Base-by-base conservation (phyloP, 129 eudicot genomes). In the Pseudognaphalium luteoalbum region DNA sequence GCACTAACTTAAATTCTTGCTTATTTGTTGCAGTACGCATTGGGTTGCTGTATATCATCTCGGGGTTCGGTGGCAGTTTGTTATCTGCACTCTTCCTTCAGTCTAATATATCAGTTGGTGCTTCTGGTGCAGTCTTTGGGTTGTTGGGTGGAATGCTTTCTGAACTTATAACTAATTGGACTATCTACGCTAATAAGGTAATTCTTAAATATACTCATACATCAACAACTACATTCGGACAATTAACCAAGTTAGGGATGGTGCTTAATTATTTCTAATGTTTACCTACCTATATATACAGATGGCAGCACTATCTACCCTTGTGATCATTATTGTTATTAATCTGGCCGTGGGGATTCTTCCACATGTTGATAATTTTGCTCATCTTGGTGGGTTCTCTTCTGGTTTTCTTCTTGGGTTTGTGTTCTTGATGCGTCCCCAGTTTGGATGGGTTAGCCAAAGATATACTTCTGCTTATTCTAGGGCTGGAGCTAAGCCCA, bases 121-220 rank as follows among this genome's bases (percentile, higher is more conserved):
- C 98, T 64, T 93, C 97, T 60, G 96, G 98, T 83, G 98, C 98
- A 20, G 83, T 93, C 59, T 90, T 93, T 63, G 98, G 98, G 67
- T 86, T 93, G 71, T 80, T 93, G 42, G 98, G 97, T 29, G 96
- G 80, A 80, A 93, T 93, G 99, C 90, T 95, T 28, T 89, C 99
- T 8, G 99, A 95, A 77, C 86, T 95, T 34, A 87, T 95, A 20
- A 87, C 91, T 8, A 95, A 95, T 58, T 91, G 99, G 97, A 87
- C 94, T 3, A 89, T 87, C 20, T 95, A 95, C 41, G 89, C 86
- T 69, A 95, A 95, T 74, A 95, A 91, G 96, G 99, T 95, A 87
- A 68, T 42, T 34, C 22, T 30, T 35, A 15, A 37, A 68, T 22
- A 16, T 59, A 44, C 7, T 78, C 47, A 64, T 57, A 54, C 35